A percentile compares a stretch with the other conserved stretches of the same genome.
Evolutionary conservation across 1,284 basidiomycete genomes (phyloP).

Genomic region (Singerocomus rubriflavus): DNA sequence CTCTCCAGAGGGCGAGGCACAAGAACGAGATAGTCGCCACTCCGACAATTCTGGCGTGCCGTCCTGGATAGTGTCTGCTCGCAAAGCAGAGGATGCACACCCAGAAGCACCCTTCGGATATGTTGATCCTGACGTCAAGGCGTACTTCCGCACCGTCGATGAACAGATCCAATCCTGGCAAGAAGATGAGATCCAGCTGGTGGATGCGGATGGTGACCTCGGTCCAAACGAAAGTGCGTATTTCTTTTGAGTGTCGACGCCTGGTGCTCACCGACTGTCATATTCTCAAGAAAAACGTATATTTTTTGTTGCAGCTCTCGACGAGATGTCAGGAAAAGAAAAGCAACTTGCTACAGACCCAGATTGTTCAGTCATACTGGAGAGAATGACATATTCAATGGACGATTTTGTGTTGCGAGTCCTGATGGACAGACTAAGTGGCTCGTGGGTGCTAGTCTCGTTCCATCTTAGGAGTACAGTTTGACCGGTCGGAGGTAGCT

Average conservation of each 20-base stretch:
- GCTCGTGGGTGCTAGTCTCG: constrained; percentile 62
- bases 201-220: constrained; percentile 45
- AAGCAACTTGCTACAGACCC: constrained; percentile 87
- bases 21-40: constrained; percentile 17
- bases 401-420: constrained; percentile 91
- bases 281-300: constrained; percentile 64
- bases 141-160: constrained; percentile 87
- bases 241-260: background rate
- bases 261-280: constrained; percentile 1
- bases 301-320: constrained; percentile 81
- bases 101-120: constrained; percentile 83
- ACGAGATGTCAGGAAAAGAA: constrained; percentile 84
- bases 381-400: constrained; percentile 87
- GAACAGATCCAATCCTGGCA: constrained; percentile 86
- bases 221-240: constrained; percentile 75
- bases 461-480: background rate
- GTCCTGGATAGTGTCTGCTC: constrained; percentile 62
- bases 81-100: constrained; percentile 40
- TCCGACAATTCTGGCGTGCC: constrained; percentile 37
- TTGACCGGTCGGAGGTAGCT: constrained; percentile 41
- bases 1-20: constrained; percentile 14
- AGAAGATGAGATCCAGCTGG: constrained; percentile 38
- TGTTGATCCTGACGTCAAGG: constrained; percentile 84
- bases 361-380: constrained; percentile 84
- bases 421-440: constrained; percentile 79